Percentiles rank a stretch among this genome's conserved stretches.
These are phyloP conservation scores for Chlamydomonas incerta DNA, from an alignment of 139 green algal species.

Conservation along the genomic window DNA sequence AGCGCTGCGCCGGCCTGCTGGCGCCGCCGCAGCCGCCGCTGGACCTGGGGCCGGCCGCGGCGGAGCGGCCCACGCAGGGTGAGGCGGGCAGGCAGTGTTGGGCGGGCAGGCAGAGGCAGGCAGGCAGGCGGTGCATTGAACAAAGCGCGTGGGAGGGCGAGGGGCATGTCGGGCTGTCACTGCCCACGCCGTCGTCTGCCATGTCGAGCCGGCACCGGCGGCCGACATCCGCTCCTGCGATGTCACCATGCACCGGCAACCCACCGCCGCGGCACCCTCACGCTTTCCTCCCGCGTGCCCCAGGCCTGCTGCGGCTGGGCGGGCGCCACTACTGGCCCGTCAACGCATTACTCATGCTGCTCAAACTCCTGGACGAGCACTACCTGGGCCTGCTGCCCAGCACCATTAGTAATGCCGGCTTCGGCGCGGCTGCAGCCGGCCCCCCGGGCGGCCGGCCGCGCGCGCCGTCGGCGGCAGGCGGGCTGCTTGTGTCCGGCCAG, in stretches of 20 bases:
- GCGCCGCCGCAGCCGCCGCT: not conserved
- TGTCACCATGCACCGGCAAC: too few species aligned
- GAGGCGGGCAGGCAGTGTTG: too few species aligned
- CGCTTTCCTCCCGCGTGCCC: too few species aligned
- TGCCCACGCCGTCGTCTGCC: too few species aligned
- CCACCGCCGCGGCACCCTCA: too few species aligned
- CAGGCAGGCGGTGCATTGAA: too few species aligned
- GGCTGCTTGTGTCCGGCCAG: too few species aligned
- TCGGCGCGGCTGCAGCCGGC: not conserved
- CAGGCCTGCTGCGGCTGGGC: slow-evolving; percentile 49
- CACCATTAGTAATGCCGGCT: not conserved
- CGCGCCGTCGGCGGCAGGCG: not conserved
- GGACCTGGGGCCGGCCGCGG: not conserved
- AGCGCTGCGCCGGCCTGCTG: not conserved
- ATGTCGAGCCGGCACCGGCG: too few species aligned
- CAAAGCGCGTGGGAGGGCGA: too few species aligned
- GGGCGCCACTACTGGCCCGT: slow-evolving; percentile 70
- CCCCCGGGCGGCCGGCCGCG: not conserved
- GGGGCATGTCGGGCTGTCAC: too few species aligned
- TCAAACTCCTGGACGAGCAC: slow-evolving; percentile 74
- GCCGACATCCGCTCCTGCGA: too few species aligned
- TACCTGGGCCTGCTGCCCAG: slow-evolving; percentile 41
- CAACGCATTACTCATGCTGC: slow-evolving; percentile 75
- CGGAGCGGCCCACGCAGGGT: not conserved
- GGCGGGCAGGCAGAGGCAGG: too few species aligned